Base-by-base conservation (phyloP, 139 green algal species). In the Haematococcus lacustris region DNA sequence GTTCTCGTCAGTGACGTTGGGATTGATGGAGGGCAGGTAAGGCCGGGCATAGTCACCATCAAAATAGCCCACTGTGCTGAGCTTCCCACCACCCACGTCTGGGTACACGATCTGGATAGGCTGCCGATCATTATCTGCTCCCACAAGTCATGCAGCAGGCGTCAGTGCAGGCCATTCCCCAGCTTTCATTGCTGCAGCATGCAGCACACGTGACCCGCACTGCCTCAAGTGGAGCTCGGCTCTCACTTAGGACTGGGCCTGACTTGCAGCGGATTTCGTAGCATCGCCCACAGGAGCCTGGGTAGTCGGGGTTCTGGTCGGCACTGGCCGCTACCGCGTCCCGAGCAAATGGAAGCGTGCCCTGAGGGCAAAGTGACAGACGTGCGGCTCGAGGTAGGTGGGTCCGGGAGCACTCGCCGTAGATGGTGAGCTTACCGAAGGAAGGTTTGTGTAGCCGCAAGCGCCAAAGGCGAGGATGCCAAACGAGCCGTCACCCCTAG, bases 371-470 rank as follows among this genome's bases (percentile, higher is more conserved):
- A 69, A 13, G 62, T 32, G 47, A 17, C 17, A 53, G 9, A 53
- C 9, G 43, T 53, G 43, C 43, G 17, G 43, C 43, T n/a, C n/a
- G n/a, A n/a, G n/a, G n/a, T n/a, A n/a, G n/a, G n/a, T n/a, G n/a
- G 43, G 43, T 53, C 43, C 43, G n/a, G n/a, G n/a, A n/a, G n/a
- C n/a, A n/a, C n/a, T n/a, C n/a, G n/a, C n/a, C n/a, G n/a, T n/a
- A n/a, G n/a, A n/a, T n/a, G n/a, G n/a, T n/a, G n/a, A n/a, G n/a
- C 63, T 6, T 32, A 69, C 63, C 63, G 7, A 21, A 5, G 63
- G 63, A 23, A 43, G 62, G 68, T 85, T 82, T 28, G 76, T 82
- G 73, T 76, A 85, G 69, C 80, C 80, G 59, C 80, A 85, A 23
- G 68, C 32, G 2, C 80, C 78, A 33, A 73, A 80, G 0, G 71